These are phyloP conservation scores for Aquilaria yunnanensis DNA, from an alignment of 345 rosid species.

Conservation along the genomic window DNA sequence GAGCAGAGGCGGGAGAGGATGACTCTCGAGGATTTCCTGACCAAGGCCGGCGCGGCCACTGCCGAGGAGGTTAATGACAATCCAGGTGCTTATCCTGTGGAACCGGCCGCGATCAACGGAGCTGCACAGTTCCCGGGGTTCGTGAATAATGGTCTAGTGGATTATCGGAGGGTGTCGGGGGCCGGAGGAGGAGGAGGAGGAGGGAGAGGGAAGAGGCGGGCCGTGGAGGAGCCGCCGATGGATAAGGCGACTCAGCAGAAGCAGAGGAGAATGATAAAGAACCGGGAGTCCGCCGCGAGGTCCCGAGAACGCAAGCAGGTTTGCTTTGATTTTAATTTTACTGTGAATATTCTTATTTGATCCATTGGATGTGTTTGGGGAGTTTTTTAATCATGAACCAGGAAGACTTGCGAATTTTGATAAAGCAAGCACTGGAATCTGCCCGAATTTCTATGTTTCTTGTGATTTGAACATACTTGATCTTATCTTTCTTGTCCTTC, in stretches of 20 bases:
- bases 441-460: too few relatives aligned
- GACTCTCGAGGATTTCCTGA: constrained; percentile 52
- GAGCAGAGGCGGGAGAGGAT: constrained; percentile 27
- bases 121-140: constrained; percentile 17
- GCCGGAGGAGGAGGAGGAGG: constrained; percentile 12
- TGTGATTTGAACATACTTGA: too few relatives aligned
- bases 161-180: constrained; percentile 14
- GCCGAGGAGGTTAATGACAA: neutral
- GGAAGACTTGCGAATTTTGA: too few relatives aligned
- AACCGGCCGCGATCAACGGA: constrained; percentile 12
- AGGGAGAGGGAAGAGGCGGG: constrained; percentile 49
- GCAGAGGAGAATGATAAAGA: constrained; percentile 49
- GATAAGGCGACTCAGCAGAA: constrained; percentile 52
- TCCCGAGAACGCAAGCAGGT: constrained; percentile 52
- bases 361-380: too few relatives aligned
- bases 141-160: constrained; percentile 13
- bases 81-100: constrained; percentile 15
- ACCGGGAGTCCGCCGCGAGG: constrained; percentile 49
- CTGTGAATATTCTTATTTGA: neutral
- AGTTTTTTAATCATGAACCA: too few relatives aligned
- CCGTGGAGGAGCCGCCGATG: constrained; percentile 39
- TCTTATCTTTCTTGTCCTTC: too few relatives aligned
- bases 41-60: constrained; percentile 12
- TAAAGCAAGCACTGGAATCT: too few relatives aligned
- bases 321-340: neutral